Evolutionary conservation across 2,329 filamentous ascomycete species (phyloP).

Genomic region (Basipetospora chlamydospora): DNA sequence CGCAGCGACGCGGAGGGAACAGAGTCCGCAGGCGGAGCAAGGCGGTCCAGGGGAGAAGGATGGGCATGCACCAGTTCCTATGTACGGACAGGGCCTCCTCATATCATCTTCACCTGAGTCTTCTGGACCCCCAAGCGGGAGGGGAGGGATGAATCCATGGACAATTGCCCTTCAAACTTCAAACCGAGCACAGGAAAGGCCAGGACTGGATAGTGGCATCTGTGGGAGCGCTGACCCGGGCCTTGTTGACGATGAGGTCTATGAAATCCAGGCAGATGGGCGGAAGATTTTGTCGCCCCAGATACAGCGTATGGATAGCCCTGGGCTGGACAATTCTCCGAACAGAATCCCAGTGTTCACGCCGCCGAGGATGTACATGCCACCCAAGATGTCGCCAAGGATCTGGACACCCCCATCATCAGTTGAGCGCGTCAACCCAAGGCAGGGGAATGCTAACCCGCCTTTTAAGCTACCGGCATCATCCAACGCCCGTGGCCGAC

Average conservation of each 20-base stretch:
- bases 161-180: neutral
- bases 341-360: neutral
- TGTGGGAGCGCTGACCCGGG: neutral
- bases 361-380: neutral
- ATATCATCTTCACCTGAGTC: no score
- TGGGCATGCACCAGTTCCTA: no score
- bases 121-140: neutral
- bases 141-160: neutral
- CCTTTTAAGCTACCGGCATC: neutral
- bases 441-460: neutral
- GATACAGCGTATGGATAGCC: no score
- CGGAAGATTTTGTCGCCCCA: no score
- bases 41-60: no score
- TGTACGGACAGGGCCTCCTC: no score
- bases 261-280: no score
- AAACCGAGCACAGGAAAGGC: neutral
- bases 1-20: no score
- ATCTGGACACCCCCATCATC: neutral
- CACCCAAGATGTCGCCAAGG: neutral
- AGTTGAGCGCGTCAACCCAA: neutral
- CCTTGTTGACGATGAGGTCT: neutral
- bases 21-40: no score
- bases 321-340: neutral
- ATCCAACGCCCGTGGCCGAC: neutral
- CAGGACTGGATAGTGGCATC: neutral